A percentile compares a stretch with the other conserved stretches of the same genome.
Evolutionary conservation across 176 grass and related monocot genomes (phyloP).

Genomic region (Lolium rigidum): DNA sequence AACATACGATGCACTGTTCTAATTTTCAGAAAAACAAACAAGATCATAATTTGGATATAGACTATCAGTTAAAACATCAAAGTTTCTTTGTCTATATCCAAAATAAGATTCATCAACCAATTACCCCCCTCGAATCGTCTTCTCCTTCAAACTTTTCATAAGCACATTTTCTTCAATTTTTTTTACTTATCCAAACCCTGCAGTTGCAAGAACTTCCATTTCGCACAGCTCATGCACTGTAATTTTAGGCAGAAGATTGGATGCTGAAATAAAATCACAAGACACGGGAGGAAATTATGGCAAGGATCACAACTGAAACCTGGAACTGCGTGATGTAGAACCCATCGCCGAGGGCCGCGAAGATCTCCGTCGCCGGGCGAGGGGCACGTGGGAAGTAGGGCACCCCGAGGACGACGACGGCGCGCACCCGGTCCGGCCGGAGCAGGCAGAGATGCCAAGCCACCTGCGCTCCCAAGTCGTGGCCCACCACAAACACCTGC

Average conservation of each 20-base stretch:
- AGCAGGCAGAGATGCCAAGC: no score
- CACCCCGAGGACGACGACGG: constrained; percentile 45
- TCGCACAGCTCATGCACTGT: neutral
- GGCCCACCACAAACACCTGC: no score
- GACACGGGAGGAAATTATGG: neutral
- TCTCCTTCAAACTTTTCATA: neutral
- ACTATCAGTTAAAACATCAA: neutral
- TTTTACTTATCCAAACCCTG: neutral
- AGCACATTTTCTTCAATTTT: neutral
- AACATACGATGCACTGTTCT: neutral
- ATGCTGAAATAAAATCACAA: neutral
- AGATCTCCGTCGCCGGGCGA: neutral
- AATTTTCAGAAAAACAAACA: neutral
- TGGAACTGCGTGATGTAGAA: constrained; percentile 47
- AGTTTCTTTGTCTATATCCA: no score
- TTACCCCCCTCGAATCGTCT: neutral
- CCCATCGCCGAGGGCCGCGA: constrained; percentile 17
- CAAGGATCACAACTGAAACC: constrained; percentile 19
- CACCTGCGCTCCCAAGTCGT: no score
- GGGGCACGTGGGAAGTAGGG: constrained; percentile 48
- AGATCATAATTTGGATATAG: neutral
- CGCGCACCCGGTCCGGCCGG: constrained; percentile 58
- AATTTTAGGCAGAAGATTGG: neutral
- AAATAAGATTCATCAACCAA: neutral
- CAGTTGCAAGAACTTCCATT: neutral